Base-by-base conservation (phyloP, 176 grass and related monocot genomes). In the Microstegium vimineum region DNA sequence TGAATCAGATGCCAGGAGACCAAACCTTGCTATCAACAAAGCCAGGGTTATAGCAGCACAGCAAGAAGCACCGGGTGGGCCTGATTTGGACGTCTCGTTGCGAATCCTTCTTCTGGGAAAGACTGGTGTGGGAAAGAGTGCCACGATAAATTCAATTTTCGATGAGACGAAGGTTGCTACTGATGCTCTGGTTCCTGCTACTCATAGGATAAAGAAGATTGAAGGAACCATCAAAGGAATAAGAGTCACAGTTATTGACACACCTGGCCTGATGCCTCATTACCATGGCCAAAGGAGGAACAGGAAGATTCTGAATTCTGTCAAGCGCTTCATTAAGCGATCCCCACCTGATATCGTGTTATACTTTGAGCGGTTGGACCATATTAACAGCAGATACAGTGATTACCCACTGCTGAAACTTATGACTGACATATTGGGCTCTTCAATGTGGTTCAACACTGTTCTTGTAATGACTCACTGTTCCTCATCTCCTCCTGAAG, bases 381-480 rank as follows among this genome's bases (percentile, higher is more conserved):
- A 79, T 83, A 83, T 90, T 61, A 84, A 83, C 37, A 85, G 71
- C 74, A 84, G 71, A 70, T 94, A 86, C 78, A 93, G 75, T 76
- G 90, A 93, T 66, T 93, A 84, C 46, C 88, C 90, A 0, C 76
- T 98, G 37, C 74, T 98, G 76, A 98, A 93, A 71, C 92, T 98
- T 82, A 89, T 98, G 77, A 98, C 86, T 83, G 95, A 98, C 77
- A 87, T 80, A 14, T 93, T 98, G 88, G 75, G 95, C 42, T 87
- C 92, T 74, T 91, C 95, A 9, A 90, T 98, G 80, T 98, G 92
- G 95, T 98, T 98, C 82, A 94, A 90, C 72, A 94, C 95, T 45
- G 76, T 90, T 64, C 84, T 98, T 80, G 90, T 94, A 62, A 84
- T 98, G 95, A 94, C 95, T 40, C 92, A 98, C 84, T 78, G 83